A percentile compares a stretch with the other conserved stretches of the same genome.
phyloP scores from a whole-genome alignment of 2,329 filamentous ascomycete genomes.

The Dactylella cylindrospora region DNA sequence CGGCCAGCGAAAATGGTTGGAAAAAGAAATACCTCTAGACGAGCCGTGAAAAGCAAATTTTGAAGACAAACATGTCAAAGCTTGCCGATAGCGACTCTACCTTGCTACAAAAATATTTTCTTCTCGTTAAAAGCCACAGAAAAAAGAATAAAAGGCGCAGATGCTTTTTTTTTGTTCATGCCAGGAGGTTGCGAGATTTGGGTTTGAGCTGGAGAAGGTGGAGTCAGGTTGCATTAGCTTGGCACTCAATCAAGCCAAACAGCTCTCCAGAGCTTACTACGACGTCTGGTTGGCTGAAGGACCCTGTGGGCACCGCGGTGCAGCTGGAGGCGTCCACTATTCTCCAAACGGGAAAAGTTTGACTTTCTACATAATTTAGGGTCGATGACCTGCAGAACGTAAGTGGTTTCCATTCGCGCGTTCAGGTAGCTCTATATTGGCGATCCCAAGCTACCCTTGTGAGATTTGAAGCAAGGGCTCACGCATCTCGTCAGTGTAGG shows the following conservation, averaged over 20 bases:
- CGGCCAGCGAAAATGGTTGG: too few relatives aligned
- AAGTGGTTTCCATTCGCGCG: background rate
- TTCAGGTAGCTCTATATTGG: background rate
- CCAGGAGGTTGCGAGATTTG: too few relatives aligned
- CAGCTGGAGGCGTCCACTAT: conserved; percentile 12
- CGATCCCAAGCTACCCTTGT: conserved; percentile 7
- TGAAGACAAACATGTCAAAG: too few relatives aligned
- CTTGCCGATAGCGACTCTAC: too few relatives aligned
- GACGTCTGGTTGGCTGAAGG: background rate
- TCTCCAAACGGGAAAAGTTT: conserved; percentile 24
- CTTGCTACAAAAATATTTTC: too few relatives aligned
- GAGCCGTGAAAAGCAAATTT: too few relatives aligned
- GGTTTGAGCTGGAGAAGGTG: conserved; percentile 1
- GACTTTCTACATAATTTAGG: conserved; percentile 17
- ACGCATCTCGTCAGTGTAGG: conserved; percentile 13
- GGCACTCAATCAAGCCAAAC: background rate
- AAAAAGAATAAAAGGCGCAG: too few relatives aligned
- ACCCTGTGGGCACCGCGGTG: conserved; percentile 1
- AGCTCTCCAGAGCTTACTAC: too few relatives aligned
- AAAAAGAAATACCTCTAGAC: too few relatives aligned
- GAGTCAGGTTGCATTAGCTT: conserved; percentile 1
- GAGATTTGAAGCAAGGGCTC: conserved; percentile 18
- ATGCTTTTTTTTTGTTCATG: too few relatives aligned
- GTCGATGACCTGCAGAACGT: conserved; percentile 40
- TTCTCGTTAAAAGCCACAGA: too few relatives aligned